Conservation (phyloP, 352 stramenopile species). For the Globisporangium nunn region DNA sequence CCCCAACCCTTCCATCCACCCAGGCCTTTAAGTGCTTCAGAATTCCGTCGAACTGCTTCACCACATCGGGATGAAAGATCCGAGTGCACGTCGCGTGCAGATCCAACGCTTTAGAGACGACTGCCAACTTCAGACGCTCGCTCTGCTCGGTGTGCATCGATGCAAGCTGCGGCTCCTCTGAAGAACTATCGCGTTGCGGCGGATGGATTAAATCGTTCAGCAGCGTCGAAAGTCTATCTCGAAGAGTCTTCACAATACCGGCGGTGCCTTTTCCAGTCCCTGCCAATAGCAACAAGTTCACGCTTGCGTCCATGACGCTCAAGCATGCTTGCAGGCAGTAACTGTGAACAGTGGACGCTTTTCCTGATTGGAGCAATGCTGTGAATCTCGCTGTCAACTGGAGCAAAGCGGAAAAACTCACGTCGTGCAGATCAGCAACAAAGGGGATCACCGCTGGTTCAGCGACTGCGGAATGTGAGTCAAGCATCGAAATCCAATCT, state of each 20-base stretch:
- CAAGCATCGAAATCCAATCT: slow-evolving; percentile 5
- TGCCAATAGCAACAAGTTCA: slow-evolving; percentile 18
- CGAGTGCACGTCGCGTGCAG: slow-evolving; percentile 44
- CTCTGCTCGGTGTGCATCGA: slow-evolving; percentile 8
- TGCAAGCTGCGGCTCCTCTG: neutral
- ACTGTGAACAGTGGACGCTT: slow-evolving; percentile 12
- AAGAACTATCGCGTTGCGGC: neutral
- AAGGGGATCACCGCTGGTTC: slow-evolving; percentile 23
- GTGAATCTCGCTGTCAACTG: slow-evolving; percentile 25
- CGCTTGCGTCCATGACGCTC: slow-evolving; percentile 33
- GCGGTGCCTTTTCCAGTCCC: slow-evolving; percentile 9
- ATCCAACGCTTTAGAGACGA: slow-evolving; percentile 35
- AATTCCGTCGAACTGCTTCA: slow-evolving; percentile 32
- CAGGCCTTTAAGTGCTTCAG: slow-evolving; percentile 35
- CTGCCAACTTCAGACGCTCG: slow-evolving; percentile 7
- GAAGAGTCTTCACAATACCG: slow-evolving; percentile 16
- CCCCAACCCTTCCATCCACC: slow-evolving; percentile 19
- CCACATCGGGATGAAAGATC: slow-evolving; percentile 40
- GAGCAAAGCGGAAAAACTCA: slow-evolving; percentile 29
- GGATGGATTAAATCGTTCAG: slow-evolving; percentile 31
- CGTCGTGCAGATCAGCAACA: slow-evolving; percentile 26
- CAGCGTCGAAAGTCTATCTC: slow-evolving; percentile 16
- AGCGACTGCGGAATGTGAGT: neutral
- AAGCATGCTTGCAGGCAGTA: slow-evolving; percentile 38
- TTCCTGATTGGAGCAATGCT: slow-evolving; percentile 19